Evolutionary conservation across 2,329 filamentous ascomycete species (phyloP).

Genomic region (Acrocalymma vagum): DNA sequence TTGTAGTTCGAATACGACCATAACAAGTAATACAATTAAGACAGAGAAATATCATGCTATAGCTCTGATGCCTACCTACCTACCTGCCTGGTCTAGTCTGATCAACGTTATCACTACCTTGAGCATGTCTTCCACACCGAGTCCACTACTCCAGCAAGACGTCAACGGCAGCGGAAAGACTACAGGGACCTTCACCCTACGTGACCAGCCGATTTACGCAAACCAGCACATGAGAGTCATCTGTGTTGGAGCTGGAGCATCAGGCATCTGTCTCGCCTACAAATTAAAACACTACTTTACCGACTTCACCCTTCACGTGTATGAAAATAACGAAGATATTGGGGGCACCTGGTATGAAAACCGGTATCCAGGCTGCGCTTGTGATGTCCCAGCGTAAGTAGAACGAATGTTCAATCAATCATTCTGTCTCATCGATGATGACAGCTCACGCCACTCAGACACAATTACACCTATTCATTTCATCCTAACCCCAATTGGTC

Average conservation of each 20-base stretch:
- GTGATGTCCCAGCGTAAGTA: conserved; percentile 34
- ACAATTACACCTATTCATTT: conserved; percentile 53
- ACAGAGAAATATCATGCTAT: too few species aligned
- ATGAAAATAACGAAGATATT: conserved; percentile 51
- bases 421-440: conserved; percentile 61
- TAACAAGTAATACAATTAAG: too few species aligned
- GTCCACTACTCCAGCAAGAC: too few species aligned
- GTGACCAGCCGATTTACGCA: too few species aligned
- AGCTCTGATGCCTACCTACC: too few species aligned
- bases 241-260: conserved; percentile 54
- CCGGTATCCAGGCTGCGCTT: conserved; percentile 52
- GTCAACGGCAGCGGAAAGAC: too few species aligned
- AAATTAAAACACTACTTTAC: conserved; percentile 53
- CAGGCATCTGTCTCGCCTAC: conserved; percentile 53
- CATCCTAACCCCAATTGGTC: too few species aligned
- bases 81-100: too few species aligned
- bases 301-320: conserved; percentile 50
- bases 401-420: conserved; percentile 31
- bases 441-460: conserved; percentile 54
- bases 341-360: conserved; percentile 55
- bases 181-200: too few species aligned
- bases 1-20: neutral
- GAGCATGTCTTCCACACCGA: too few species aligned
- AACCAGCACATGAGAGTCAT: too few species aligned
- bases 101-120: too few species aligned